Conservation (phyloP, 1,284 basidiomycete species). For the Inonotus obliquus region DNA sequence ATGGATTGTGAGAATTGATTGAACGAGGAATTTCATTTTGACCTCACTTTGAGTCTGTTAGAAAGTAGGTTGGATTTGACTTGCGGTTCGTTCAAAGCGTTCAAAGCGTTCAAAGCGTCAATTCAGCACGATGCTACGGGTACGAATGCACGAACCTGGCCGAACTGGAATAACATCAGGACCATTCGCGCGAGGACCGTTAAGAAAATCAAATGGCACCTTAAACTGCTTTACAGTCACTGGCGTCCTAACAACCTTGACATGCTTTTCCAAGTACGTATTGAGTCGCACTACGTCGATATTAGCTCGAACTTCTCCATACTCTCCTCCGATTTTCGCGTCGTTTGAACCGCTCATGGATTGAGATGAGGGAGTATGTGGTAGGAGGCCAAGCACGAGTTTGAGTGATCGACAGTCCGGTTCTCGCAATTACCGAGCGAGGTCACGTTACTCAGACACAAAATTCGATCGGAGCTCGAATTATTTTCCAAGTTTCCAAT, state of each 20-base stretch:
- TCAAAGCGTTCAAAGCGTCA: no score
- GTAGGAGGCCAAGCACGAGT: background rate
- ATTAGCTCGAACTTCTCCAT: constrained; percentile 66
- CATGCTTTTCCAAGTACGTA: constrained; percentile 57
- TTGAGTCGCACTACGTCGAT: constrained; percentile 68
- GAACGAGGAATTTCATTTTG: no score
- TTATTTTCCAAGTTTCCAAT: background rate
- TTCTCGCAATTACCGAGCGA: background rate
- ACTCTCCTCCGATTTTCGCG: constrained; percentile 61
- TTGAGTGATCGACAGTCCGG: background rate
- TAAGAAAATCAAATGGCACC: constrained; percentile 44
- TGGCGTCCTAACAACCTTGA: constrained; percentile 58
- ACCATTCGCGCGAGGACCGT: no score
- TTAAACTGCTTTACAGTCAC: constrained; percentile 90
- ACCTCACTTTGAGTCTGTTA: constrained; percentile 67
- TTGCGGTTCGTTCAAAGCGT: constrained; percentile 31
- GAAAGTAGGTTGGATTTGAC: constrained; percentile 95
- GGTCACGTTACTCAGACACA: background rate
- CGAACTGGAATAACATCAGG: no score
- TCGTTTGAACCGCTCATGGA: background rate
- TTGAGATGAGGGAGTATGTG: background rate
- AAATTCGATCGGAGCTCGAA: background rate
- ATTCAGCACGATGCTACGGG: no score
- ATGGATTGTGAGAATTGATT: background rate
- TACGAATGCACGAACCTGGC: constrained; percentile 68